Evolutionary conservation across 257 asterid genomes (phyloP).

Genomic region (Nicotiana benthamiana): DNA sequence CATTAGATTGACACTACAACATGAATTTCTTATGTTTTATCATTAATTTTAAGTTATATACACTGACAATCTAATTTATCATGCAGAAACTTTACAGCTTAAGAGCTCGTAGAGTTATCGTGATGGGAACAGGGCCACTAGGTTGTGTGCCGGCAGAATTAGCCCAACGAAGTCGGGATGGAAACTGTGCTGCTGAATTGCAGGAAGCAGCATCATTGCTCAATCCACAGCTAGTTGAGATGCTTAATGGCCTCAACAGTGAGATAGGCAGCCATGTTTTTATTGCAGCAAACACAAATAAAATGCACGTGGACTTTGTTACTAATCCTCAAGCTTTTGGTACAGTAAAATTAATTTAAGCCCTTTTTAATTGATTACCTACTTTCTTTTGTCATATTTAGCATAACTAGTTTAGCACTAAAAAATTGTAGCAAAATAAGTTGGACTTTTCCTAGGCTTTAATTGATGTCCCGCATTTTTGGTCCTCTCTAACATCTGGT

Average conservation of each 20-base stretch:
- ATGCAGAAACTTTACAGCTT: conserved; percentile 41
- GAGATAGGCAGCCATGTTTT: conserved; percentile 43
- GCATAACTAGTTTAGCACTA: neutral
- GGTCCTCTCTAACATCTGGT: neutral
- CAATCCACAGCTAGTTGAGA: conserved; percentile 53
- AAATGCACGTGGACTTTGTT: conserved; percentile 53
- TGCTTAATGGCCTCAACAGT: conserved; percentile 44
- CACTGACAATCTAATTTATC: neutral
- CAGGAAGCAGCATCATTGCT: conserved; percentile 49
- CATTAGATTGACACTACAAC: no score
- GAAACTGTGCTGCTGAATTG: conserved; percentile 55
- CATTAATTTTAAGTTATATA: neutral
- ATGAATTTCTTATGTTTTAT: no score
- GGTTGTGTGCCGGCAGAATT: conserved; percentile 88
- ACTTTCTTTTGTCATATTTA: neutral
- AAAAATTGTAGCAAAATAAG: neutral
- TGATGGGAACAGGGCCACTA: conserved; percentile 83
- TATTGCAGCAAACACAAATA: conserved; percentile 54
- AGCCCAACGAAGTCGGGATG: conserved; percentile 45
- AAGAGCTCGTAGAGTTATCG: conserved; percentile 65
- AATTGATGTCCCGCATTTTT: neutral
- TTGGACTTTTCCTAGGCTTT: neutral
- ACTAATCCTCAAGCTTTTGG: conserved; percentile 55
- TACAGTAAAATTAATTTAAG: conserved; percentile 8
- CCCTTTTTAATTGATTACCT: neutral